These are phyloP conservation scores for Dryas alaskensis DNA, from an alignment of 306 rosid species.

Conservation along the genomic window DNA sequence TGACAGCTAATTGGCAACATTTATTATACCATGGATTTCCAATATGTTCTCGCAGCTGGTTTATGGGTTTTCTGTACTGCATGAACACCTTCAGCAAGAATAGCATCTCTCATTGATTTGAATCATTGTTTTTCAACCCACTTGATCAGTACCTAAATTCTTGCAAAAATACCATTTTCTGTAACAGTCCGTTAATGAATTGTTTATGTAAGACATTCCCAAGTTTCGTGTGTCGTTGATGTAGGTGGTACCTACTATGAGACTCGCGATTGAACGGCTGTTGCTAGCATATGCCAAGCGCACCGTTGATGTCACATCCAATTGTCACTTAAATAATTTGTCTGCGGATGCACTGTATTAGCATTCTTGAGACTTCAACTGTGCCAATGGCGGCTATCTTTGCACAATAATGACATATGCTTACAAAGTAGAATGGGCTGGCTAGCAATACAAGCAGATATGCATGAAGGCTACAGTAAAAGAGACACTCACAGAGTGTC, in stretches of 20 bases:
- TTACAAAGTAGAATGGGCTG: background rate
- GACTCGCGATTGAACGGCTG: no score
- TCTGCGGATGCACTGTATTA: background rate
- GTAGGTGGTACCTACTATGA: no score
- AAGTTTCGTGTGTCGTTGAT: no score
- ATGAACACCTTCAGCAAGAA: background rate
- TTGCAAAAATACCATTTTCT: background rate
- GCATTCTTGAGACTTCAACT: background rate
- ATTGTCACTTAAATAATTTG: background rate
- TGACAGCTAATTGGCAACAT: conserved; percentile 9
- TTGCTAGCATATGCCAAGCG: no score
- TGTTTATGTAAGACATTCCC: background rate
- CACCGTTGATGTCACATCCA: background rate
- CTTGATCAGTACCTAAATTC: background rate
- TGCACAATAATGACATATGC: background rate
- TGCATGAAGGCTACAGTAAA: background rate
- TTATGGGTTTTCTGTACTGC: background rate
- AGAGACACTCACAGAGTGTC: background rate
- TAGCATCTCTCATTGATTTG: background rate
- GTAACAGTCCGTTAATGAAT: background rate
- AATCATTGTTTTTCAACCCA: background rate
- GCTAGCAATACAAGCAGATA: background rate
- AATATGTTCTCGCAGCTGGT: background rate
- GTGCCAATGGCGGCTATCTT: background rate
- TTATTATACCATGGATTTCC: background rate